Base-by-base conservation (phyloP, 73 alveolate genomes). In the Paramecium pentaurelia region DNA sequence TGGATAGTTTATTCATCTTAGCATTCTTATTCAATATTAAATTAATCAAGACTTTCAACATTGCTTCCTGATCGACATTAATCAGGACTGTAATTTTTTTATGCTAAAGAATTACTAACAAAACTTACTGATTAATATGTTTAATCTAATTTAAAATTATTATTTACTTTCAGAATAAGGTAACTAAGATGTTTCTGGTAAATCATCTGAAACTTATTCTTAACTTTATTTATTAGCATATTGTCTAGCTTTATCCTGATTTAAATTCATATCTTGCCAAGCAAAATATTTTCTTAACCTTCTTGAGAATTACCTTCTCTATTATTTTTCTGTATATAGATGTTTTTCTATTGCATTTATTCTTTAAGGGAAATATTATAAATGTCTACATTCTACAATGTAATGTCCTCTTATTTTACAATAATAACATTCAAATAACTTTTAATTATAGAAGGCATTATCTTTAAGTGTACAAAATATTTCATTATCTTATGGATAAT, bases 401-500 rank as follows among this genome's bases (percentile, higher is more conserved):
- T 75, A 38, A 36, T 36, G 34, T 20, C 88, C 88, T 38, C 38
- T 38, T 20, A 38, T 42, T 75, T 75, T 75, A 75, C 88, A 75
- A 20, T 75, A 75, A 75, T 75, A 75, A 37, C 88, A 75, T 75
- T 75, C 88, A 38, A 75, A 75, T 42, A 75, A 18, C 18, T 42
- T 75, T 75, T 25, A 27, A 80, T 42, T 47, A 47, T 42, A 32
- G 28, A 80, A 80, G 8, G 91, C 47, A 45, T 34, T 32, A 47
- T 80, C 91, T 49, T 42, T 80, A 0, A 80, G 49, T 42, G 73
- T 42, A 12, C 73, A 47, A 49, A 80, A 80, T 36, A 45, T 9
- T 80, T 80, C 91, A 80, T 80, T 80, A 20, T 80, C 91, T 10
- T 14, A 4, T 20, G 91, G 91, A 80, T 42, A 80, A 34, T 42